Percentiles rank a stretch among this genome's conserved stretches.
phyloP scores from a whole-genome alignment of 331 rosid genomes.

The Prunus yedoensis region DNA sequence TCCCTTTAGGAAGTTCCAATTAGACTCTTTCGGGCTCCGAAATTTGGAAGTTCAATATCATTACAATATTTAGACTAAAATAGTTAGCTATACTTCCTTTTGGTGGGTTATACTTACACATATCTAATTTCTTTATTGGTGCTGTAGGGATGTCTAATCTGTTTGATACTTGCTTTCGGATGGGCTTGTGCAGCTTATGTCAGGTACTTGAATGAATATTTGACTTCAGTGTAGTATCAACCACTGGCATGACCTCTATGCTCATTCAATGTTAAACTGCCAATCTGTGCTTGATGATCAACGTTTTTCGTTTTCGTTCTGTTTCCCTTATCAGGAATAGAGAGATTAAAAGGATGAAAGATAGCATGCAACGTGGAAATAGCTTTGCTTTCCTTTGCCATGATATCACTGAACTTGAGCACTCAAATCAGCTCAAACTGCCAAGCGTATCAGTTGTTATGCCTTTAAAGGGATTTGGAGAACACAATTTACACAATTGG shows the following conservation, averaged over 20 bases:
- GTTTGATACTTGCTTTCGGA: conserved; percentile 72
- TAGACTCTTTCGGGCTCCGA: background rate
- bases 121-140: conserved; percentile 10
- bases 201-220: conserved; percentile 46
- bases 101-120: background rate
- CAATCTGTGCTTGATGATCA: background rate
- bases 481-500: conserved; percentile 97
- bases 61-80: background rate
- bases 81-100: background rate
- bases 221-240: background rate
- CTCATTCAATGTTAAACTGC: background rate
- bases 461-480: conserved; percentile 99
- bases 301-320: background rate
- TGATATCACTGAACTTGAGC: conserved; percentile 82
- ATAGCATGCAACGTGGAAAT: conserved; percentile 56
- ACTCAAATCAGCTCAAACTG: conserved; percentile 71
- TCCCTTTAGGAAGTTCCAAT: background rate
- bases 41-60: background rate
- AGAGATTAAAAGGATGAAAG: conserved; percentile 73
- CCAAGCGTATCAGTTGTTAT: conserved; percentile 87
- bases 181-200: conserved; percentile 81
- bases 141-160: conserved; percentile 76
- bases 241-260: background rate
- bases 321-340: conserved; percentile 60
- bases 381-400: conserved; percentile 79